These are phyloP conservation scores for Cucumis sativus DNA, from an alignment of 306 rosid species.

Conservation along the genomic window Cucumber_9930_V3 NC_026659.2:3911501-3912000, in stretches of 20 bases:
- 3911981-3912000: slow-evolving; percentile 87
- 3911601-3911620: not conserved
- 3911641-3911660: not conserved
- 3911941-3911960: not conserved
- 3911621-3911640: not conserved
- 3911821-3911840: not conserved
- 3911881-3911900: not conserved
- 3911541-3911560: not conserved
- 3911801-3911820: slow-evolving; percentile 90
- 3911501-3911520: not conserved
- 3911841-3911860: not conserved
- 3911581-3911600: not conserved
- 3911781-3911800: slow-evolving; percentile 68
- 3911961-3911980: slow-evolving; percentile 98
- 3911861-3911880: not conserved
- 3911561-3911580: not conserved
- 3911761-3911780: slow-evolving; percentile 90
- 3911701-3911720: not conserved
- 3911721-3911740: slow-evolving; percentile 56
- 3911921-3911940: not conserved
- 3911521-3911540: not conserved
- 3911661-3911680: not conserved
- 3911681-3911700: not conserved
- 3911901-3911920: not conserved
- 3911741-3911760: slow-evolving; percentile 58